phyloP scores from a whole-genome alignment of 495 filamentous ascomycete genomes.

The Clavariopsis aquatica region DNA sequence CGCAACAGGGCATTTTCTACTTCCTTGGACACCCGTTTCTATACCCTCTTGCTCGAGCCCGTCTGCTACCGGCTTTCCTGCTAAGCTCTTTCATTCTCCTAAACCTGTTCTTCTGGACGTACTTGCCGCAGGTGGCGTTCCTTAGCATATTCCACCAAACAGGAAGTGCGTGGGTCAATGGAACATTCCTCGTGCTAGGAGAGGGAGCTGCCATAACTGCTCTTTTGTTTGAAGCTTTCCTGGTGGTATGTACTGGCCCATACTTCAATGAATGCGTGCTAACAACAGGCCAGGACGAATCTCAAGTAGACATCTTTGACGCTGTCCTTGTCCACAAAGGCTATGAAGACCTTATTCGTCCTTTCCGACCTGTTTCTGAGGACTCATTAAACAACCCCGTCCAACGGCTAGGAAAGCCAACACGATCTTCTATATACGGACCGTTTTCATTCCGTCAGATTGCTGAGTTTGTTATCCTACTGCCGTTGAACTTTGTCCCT shows the following conservation, averaged over 20 bases:
- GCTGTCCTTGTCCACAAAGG: slow-evolving; percentile 63
- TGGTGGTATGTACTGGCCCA: slow-evolving; percentile 46
- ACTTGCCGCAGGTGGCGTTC: slow-evolving; percentile 63
- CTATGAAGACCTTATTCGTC: slow-evolving; percentile 57
- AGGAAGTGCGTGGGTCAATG: slow-evolving; percentile 61
- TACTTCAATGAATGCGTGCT: not conserved
- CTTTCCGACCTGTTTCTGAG: slow-evolving; percentile 56
- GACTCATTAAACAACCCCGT: slow-evolving; percentile 55
- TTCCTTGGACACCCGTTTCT: slow-evolving; percentile 62
- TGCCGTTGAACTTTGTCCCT: slow-evolving; percentile 68
- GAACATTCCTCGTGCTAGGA: slow-evolving; percentile 64
- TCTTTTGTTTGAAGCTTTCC: slow-evolving; percentile 66
- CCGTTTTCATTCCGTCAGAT: slow-evolving; percentile 58
- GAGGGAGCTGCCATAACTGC: slow-evolving; percentile 64
- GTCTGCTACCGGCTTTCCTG: slow-evolving; percentile 60
- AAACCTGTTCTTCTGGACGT: slow-evolving; percentile 63
- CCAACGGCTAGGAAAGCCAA: slow-evolving; percentile 60
- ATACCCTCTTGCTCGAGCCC: slow-evolving; percentile 62
- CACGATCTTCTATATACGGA: slow-evolving; percentile 58
- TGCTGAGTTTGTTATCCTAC: slow-evolving; percentile 49
- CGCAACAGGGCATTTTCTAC: slow-evolving; percentile 59
- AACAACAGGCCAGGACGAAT: slow-evolving; percentile 53
- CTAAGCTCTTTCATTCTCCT: slow-evolving; percentile 62
- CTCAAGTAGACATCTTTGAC: slow-evolving; percentile 68
- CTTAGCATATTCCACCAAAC: slow-evolving; percentile 62